Evolutionary conservation across 140 eudicot genomes (phyloP), one percentile per base, ranked within the genome.

Genomic region (Erigeron philadelphicus): DNA sequence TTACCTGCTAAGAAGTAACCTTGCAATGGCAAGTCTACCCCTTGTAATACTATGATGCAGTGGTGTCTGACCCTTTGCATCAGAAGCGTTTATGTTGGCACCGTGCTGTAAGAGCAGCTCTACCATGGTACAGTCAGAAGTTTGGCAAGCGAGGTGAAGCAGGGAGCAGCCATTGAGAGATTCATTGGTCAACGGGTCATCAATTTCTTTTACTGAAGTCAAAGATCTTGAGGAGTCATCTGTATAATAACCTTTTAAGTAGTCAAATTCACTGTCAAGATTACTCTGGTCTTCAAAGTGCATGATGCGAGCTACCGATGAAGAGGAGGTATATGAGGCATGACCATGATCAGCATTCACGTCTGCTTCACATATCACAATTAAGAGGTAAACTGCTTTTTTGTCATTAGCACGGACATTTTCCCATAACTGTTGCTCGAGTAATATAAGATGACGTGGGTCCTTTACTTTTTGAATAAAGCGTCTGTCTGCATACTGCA

Each of bases 141-240:
- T 84, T 78, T 88, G 98, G 72, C 90, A 88, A 8, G 96, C 96
- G 6, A 92, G 71, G 75, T 92, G 98, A 75, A 92, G 96, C 76
- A 92, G 58, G 2, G 87, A 86, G 74, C 96, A 84, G 1, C 96
- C 95, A 18, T 92, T 85, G 75, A 73, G 83, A 73, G 61, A 58
- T 70, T 80, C 87, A 49, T 88, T 86, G 46, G 73, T 65, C 18
- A 84, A 66, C 5, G 73, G 80, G 61, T 84, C 85, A 67, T 76
- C 78, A 61, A 72, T 64, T 23, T 76, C 84, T 73, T 62, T 76
- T 19, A 64, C 52, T 56, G 85, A 78, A 50, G 64, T 76, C 62
- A 73, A 75, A 13, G 84, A 70, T 71, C 78, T 82, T 0, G 77
- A 78, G 19, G 80, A 68, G 31, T 72, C 72, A 17, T 84, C 86